These are phyloP conservation scores for Stemphylium beticola DNA, from an alignment of 2,329 filamentous ascomycete species.

Conservation along the genomic window DNA sequence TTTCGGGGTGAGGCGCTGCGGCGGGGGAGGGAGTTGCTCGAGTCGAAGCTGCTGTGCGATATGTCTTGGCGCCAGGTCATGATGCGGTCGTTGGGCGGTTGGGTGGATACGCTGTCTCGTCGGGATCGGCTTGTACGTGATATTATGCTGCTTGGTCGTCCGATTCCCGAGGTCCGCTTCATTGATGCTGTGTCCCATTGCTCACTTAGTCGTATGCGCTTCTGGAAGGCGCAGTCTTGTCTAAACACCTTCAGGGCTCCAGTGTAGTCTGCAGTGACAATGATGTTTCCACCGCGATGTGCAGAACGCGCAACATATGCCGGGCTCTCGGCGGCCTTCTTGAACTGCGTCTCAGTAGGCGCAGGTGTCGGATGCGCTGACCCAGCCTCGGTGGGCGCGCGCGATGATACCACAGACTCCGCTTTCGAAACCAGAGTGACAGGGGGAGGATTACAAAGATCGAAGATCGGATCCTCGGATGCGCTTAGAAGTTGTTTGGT, in stretches of 20 bases:
- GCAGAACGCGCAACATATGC: conserved; percentile 77
- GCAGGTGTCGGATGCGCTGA: conserved; percentile 43
- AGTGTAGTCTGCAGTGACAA: conserved; percentile 86
- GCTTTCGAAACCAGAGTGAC: conserved; percentile 79
- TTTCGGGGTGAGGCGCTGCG: conserved; percentile 59
- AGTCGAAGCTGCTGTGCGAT: conserved; percentile 59
- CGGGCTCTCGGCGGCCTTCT: conserved; percentile 68
- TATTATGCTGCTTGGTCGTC: conserved; percentile 59
- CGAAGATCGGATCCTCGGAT: conserved; percentile 92
- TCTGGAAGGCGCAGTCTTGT: conserved; percentile 87
- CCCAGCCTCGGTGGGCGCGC: conserved; percentile 53
- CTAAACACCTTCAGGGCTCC: conserved; percentile 93
- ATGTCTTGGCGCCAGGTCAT: conserved; percentile 84
- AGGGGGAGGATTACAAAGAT: conserved; percentile 93
- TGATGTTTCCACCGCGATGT: conserved; percentile 84
- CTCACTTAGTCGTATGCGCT: conserved; percentile 65
- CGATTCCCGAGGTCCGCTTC: conserved; percentile 66
- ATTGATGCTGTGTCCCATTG: conserved; percentile 82
- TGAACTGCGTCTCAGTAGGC: conserved; percentile 45
- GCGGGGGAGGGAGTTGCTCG: conserved; percentile 26
- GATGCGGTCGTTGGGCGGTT: conserved; percentile 74
- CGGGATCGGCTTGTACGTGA: conserved; percentile 59
- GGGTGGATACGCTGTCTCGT: conserved; percentile 54
- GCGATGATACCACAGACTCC: conserved; percentile 63
- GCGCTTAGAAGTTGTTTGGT: conserved; percentile 78